phyloP scores from a whole-genome alignment of 176 grass and related monocot genomes.

The Triticum dicoccoides region DNA sequence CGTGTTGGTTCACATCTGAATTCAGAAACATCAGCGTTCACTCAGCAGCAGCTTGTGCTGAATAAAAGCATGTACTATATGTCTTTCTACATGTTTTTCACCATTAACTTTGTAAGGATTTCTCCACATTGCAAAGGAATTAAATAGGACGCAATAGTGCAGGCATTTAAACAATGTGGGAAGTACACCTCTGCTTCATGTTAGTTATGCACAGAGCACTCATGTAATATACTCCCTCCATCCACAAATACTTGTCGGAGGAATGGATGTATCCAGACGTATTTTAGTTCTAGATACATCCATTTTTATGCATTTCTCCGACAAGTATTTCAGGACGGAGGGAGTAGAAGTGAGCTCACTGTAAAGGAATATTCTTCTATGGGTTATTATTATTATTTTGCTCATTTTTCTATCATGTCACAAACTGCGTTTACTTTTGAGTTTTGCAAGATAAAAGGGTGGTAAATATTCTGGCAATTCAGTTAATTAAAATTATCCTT shows the following conservation, averaged over 20 bases:
- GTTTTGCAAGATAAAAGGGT: neutral
- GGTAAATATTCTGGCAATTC: neutral
- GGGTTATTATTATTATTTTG: neutral
- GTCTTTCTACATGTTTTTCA: neutral
- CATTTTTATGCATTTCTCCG: too few species aligned
- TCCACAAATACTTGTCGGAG: too few species aligned
- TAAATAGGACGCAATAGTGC: neutral
- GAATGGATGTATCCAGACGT: too few species aligned
- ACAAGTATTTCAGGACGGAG: too few species aligned
- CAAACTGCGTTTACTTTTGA: neutral
- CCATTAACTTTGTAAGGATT: conserved; percentile 7
- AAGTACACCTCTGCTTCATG: conserved; percentile 16
- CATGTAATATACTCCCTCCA: neutral
- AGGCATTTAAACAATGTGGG: conserved; percentile 32
- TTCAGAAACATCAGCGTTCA: neutral
- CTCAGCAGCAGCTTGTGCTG: neutral
- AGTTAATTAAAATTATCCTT: conserved; percentile 2
- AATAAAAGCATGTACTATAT: neutral
- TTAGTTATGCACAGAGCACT: neutral
- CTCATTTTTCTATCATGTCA: neutral
- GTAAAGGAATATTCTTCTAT: neutral
- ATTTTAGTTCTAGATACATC: too few species aligned
- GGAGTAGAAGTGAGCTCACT: neutral
- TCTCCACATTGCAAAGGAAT: neutral
- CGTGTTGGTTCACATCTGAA: conserved; percentile 6